These are phyloP conservation scores for Spathaspora boniae DNA, from an alignment of 805 yeast species.

Conservation along the genomic window DNA sequence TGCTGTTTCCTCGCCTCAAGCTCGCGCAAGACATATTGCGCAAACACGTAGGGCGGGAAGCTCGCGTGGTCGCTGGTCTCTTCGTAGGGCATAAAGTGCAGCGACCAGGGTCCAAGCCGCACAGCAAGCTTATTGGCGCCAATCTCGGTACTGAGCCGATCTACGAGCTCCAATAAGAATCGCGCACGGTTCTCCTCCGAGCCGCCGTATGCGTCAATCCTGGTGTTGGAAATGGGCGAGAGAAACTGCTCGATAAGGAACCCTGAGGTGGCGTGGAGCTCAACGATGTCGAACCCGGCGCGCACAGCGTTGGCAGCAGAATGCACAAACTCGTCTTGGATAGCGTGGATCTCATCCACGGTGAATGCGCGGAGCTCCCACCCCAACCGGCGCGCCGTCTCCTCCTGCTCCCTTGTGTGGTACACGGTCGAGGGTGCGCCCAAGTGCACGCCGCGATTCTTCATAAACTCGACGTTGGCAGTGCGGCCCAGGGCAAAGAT, in stretches of 20 bases:
- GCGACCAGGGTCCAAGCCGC: constrained; percentile 24
- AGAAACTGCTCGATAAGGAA: constrained; percentile 37
- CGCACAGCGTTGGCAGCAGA: constrained; percentile 15
- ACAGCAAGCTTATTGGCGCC: constrained; percentile 17
- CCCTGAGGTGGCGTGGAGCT: constrained; percentile 40
- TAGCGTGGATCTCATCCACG: constrained; percentile 9
- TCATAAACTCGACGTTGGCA: constrained; percentile 23
- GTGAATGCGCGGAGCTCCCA: constrained; percentile 7
- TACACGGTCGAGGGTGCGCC: constrained; percentile 15
- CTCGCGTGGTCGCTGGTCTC: constrained; percentile 16
- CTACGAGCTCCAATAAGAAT: constrained; percentile 30
- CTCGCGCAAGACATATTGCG: constrained; percentile 25
- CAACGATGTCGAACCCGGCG: constrained; percentile 39
- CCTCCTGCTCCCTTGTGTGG: constrained; percentile 12
- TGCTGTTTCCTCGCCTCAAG: constrained; percentile 25
- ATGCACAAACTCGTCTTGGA: constrained; percentile 13
- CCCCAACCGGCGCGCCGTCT: constrained; percentile 7
- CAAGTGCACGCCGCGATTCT: constrained; percentile 17
- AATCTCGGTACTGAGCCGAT: constrained; percentile 24
- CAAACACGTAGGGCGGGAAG: constrained; percentile 19
- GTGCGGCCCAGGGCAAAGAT: constrained; percentile 52
- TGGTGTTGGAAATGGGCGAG: constrained; percentile 27
- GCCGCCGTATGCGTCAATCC: constrained; percentile 35
- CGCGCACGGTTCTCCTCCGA: constrained; percentile 36
- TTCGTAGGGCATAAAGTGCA: constrained; percentile 24